Evolutionary conservation across 345 rosid species (phyloP).

Genomic region (Turritis glabra): DNA sequence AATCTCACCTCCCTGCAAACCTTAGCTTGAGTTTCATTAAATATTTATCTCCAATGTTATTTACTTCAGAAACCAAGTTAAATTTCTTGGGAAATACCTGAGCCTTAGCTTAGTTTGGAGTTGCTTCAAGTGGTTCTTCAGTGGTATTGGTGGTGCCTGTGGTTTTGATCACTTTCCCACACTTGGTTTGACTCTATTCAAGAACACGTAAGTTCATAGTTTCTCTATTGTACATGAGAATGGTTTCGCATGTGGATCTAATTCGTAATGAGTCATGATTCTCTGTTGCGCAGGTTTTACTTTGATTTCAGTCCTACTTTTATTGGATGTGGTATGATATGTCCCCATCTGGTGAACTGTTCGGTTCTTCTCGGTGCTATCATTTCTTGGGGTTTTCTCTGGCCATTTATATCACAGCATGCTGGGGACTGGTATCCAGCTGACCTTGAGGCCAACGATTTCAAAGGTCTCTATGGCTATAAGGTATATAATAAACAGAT

Average conservation of each 20-base stretch:
- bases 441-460: constrained; percentile 65
- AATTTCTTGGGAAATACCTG: constrained; percentile 76
- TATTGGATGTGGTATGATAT: constrained; percentile 88
- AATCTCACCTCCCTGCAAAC: background rate
- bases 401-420: constrained; percentile 70
- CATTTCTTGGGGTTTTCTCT: constrained; percentile 82
- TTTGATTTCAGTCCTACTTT: constrained; percentile 88
- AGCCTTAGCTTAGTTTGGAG: constrained; percentile 79
- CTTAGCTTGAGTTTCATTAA: background rate
- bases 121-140: constrained; percentile 94
- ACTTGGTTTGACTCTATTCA: constrained; percentile 68
- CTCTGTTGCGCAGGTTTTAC: constrained; percentile 56
- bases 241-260: background rate
- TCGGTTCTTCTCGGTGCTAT: constrained; percentile 83
- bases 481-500: constrained; percentile 53
- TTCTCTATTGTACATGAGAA: background rate
- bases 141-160: constrained; percentile 78
- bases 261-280: background rate
- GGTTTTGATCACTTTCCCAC: constrained; percentile 86
- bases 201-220: constrained; percentile 57
- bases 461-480: constrained; percentile 86
- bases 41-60: background rate
- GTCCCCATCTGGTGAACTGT: constrained; percentile 88
- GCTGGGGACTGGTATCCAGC: constrained; percentile 85
- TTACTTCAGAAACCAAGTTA: constrained; percentile 68